Base-by-base conservation (phyloP, 768 basidiomycete species). In the Fomitopsis serialis region DNA sequence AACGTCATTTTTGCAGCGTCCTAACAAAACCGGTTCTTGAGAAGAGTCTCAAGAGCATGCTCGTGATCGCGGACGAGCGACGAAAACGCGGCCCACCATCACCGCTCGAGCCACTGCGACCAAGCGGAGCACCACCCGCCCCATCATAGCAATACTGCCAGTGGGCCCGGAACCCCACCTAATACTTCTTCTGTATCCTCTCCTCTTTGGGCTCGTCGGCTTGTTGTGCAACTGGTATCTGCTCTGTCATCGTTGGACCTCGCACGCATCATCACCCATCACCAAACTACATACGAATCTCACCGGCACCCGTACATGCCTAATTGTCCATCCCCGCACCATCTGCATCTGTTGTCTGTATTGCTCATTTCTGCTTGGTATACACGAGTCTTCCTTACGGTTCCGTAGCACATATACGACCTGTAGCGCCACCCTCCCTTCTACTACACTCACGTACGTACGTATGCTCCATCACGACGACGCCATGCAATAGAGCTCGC, bases 11-110 rank as follows among this genome's bases (percentile, higher is more conserved):
- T 53, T 54, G 13, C 52, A 89, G 87, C 48, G 81, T 92, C 15
- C 68, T 92, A 55, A 90, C 87, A 45, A 92, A 92, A 69, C 89
- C 90, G 0, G 89, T 91, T 2, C 68, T 78, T 22, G 87, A 89
- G 69, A 76, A 74, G 48, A 75, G 71, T 57, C 57, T 78, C 21
- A 69, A 69, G 56, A 63, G 62, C 21, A 74, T 78, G 70, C 62
- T 78, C 52, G 64, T 47, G 44, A 68, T 74, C 48, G 77, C 76
- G 2, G 70, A 71, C 34, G 75, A 73, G 55, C 74, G 74, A 27
- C 68, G 74, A 46, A 61, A 54, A 60, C 54, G 57, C n/a, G 29
- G 49, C 17, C 7, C 50, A n/a, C 37, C 52, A n/a, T 36, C 52
- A 45, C 19, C 34, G 13, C 25, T 54, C 11, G 51, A 57, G 42